Conservation (phyloP, 495 filamentous ascomycete genomes). For the Aspergillus ostianus region DNA sequence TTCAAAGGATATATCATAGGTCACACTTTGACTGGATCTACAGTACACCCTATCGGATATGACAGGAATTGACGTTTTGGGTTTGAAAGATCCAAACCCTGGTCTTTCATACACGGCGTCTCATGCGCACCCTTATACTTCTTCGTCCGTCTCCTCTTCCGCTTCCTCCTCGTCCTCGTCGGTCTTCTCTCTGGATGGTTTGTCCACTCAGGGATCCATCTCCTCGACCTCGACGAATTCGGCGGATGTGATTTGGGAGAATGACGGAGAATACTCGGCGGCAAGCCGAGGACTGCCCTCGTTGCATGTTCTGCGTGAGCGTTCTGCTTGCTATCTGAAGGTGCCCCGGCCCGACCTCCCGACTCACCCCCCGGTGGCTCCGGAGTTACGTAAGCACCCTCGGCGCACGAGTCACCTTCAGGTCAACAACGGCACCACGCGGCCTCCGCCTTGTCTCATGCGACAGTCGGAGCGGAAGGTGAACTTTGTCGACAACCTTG, state of each 20-base stretch:
- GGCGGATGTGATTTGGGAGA: constrained; percentile 50
- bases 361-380: constrained; percentile 53
- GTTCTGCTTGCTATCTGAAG: constrained; percentile 24
- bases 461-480: constrained; percentile 92
- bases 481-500: constrained; percentile 95
- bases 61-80: constrained; percentile 51
- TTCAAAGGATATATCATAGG: constrained; percentile 15
- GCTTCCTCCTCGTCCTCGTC: constrained; percentile 77
- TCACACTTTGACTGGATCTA: constrained; percentile 16
- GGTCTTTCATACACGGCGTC: constrained; percentile 36
- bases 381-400: constrained; percentile 76
- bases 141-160: constrained; percentile 66
- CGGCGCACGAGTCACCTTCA: constrained; percentile 63
- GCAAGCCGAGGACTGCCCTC: constrained; percentile 26
- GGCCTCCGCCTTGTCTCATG: constrained; percentile 76
- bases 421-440: constrained; percentile 40
- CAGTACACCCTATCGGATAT: constrained; percentile 33
- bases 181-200: constrained; percentile 71
- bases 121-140: constrained; percentile 58
- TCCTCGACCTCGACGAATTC: constrained; percentile 46
- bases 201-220: constrained; percentile 56
- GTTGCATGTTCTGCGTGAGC: constrained; percentile 23
- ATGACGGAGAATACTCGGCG: constrained; percentile 37
- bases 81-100: constrained; percentile 45
- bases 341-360: constrained; percentile 29